phyloP scores from a whole-genome alignment of 1,284 basidiomycete genomes.

The Polyporus tsugae region DNA sequence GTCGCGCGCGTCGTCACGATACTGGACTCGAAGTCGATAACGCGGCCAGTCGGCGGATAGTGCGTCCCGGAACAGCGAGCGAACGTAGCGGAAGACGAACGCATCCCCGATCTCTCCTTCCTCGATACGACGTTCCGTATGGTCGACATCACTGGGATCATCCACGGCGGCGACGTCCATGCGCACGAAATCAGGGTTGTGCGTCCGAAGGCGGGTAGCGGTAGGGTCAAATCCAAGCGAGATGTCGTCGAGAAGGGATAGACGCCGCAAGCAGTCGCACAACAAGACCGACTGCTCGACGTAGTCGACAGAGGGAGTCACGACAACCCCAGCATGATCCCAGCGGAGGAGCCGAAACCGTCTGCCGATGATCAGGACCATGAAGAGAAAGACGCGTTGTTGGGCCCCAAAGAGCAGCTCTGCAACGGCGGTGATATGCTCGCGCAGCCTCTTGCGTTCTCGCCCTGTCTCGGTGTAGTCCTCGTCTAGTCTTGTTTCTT shows the following conservation, averaged over 20 bases:
- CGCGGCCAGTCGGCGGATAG: conserved; percentile 3
- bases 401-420: not conserved
- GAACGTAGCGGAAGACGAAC: conserved; percentile 5
- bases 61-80: not conserved
- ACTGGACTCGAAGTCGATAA: not conserved
- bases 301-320: not conserved
- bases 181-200: not conserved
- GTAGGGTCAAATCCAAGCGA: conserved; percentile 7
- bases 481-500: not conserved
- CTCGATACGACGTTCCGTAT: not conserved
- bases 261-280: not conserved
- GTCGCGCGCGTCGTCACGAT: not conserved
- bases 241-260: not conserved
- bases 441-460: not conserved
- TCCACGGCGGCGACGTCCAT: not conserved
- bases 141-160: not conserved
- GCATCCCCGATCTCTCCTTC: not conserved
- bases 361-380: not conserved
- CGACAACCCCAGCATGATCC: conserved; percentile 6
- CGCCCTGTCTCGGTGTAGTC: too few species aligned
- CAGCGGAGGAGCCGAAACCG: not conserved
- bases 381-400: not conserved
- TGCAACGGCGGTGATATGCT: not conserved
- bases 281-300: not conserved
- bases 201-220: not conserved